Evolutionary conservation across 2,329 filamentous ascomycete species (phyloP), one percentile per base, ranked within the genome.

Genomic region (Hirsutella minnesotensis): DNA sequence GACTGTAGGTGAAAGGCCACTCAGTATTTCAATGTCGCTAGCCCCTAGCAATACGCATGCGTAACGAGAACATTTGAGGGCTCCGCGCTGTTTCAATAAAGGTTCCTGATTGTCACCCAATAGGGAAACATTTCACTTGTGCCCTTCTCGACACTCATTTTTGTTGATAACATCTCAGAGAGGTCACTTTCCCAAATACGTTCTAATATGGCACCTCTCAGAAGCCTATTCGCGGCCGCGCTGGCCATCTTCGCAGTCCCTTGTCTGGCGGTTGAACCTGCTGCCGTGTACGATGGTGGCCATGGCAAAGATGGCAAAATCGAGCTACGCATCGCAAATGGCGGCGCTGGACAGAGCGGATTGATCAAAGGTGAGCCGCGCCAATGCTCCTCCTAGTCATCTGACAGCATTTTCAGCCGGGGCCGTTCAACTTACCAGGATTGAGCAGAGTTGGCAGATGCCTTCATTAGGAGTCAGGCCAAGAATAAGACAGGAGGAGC

Each of bases 341-440:
- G 61, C 31, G 61, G 61, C 15, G 61, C 61, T 4, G 62, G 61
- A 2, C 60, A 64, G 41, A 62, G 57, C 19, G 61, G 62, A 1
- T 45, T 64, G 13, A 54, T 64, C 33, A 56, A 56, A 46, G 59
- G 60, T 60, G 43, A 13, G 19, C 24, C 7, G 9, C 36, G 9
- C 24, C 19, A 4, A 21, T 20, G 24, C n/a, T n/a, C n/a, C n/a
- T n/a, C n/a, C n/a, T n/a, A n/a, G n/a, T n/a, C n/a, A n/a, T n/a
- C n/a, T n/a, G n/a, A n/a, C n/a, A n/a, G n/a, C n/a, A n/a, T n/a
- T n/a, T n/a, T n/a, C n/a, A n/a, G n/a, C n/a, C 12, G 9, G 36
- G 9, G 3, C 20, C 4, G 3, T 9, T 27, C 24, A 7, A 27
- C 38, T 30, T 7, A 19, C 38, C 12, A 34, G 20, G 12, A 18